Evolutionary conservation across 768 basidiomycete species (phyloP).

Genomic region (Lentinula sp.): DNA sequence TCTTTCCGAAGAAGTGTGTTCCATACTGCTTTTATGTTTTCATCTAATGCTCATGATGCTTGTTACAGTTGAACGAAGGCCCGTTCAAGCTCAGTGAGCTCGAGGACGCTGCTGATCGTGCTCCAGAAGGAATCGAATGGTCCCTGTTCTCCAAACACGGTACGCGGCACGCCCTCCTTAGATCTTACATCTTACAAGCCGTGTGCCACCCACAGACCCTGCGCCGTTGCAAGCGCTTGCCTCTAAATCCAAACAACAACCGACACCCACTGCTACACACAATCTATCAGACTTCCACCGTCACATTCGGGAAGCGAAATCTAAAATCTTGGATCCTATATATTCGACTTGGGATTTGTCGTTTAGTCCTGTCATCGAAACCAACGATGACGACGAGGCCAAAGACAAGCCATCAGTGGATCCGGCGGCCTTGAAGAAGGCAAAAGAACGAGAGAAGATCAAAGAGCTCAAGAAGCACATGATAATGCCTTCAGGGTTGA

Average conservation of each 20-base stretch:
- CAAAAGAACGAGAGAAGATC: slow-evolving; percentile 46
- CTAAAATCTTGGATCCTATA: slow-evolving; percentile 45
- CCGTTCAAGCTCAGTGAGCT: slow-evolving; percentile 34
- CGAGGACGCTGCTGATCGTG: slow-evolving; percentile 27
- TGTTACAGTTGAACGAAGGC: slow-evolving; percentile 23
- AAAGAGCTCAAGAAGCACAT: slow-evolving; percentile 51
- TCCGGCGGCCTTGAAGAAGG: slow-evolving; percentile 33
- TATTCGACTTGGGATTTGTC: slow-evolving; percentile 18
- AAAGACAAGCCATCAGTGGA: slow-evolving; percentile 23
- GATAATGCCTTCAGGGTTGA: slow-evolving; percentile 16
- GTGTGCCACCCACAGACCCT: slow-evolving; percentile 36
- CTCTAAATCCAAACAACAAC: slow-evolving; percentile 26
- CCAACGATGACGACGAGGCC: slow-evolving; percentile 32
- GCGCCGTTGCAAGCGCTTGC: slow-evolving; percentile 41
- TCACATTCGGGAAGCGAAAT: slow-evolving; percentile 48
- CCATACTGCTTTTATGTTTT: not conserved
- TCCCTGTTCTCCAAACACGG: slow-evolving; percentile 49
- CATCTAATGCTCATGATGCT: slow-evolving; percentile 5
- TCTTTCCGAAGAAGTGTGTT: slow-evolving; percentile 28
- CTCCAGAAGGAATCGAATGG: slow-evolving; percentile 60
- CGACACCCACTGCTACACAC: slow-evolving; percentile 33
- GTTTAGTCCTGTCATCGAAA: slow-evolving; percentile 25
- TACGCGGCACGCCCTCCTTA: slow-evolving; percentile 21
- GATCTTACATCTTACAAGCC: not conserved
- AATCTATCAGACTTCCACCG: slow-evolving; percentile 44